A percentile compares a stretch with the other conserved stretches of the same genome.
phyloP scores from a whole-genome alignment of 768 basidiomycete genomes.

The Lentinula guzmanii region DNA sequence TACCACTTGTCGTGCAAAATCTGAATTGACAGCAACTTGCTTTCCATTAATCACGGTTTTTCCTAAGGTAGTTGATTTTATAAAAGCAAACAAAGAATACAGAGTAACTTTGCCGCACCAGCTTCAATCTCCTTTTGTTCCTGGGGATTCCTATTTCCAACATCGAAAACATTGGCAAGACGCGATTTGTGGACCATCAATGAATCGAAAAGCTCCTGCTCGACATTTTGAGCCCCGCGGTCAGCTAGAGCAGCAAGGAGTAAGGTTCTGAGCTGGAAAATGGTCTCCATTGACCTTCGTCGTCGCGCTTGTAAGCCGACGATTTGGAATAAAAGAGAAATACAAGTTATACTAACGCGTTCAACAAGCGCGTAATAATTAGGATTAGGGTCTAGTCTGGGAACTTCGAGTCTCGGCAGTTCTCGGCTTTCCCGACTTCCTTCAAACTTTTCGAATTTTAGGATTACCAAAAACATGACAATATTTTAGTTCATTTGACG shows the following conservation, averaged over 20 bases:
- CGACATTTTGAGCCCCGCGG: slow-evolving; percentile 41
- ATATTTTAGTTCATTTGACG: no score
- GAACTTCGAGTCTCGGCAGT: background rate
- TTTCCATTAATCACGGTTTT: slow-evolving; percentile 59
- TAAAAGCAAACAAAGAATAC: background rate
- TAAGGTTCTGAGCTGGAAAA: slow-evolving; percentile 48
- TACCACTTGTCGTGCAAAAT: slow-evolving; percentile 72
- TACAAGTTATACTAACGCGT: background rate
- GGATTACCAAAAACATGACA: no score
- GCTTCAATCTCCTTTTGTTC: slow-evolving; percentile 72
- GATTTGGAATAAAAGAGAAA: background rate
- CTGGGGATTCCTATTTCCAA: slow-evolving; percentile 52
- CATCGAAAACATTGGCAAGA: slow-evolving; percentile 59
- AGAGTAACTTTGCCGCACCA: slow-evolving; percentile 31
- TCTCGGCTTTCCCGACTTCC: no score
- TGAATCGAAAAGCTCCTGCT: slow-evolving; percentile 73
- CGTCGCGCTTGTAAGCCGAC: background rate
- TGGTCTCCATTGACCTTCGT: slow-evolving; percentile 46
- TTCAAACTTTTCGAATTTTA: no score
- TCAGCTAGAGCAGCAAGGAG: slow-evolving; percentile 43
- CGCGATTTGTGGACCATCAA: slow-evolving; percentile 60
- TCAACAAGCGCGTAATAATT: background rate
- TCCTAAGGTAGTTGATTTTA: slow-evolving; percentile 35
- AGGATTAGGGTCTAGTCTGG: background rate
- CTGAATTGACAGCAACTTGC: slow-evolving; percentile 66